These are phyloP conservation scores for Polygonum aviculare DNA, from an alignment of 148 eudicot genomes.

Conservation along the genomic window DNA sequence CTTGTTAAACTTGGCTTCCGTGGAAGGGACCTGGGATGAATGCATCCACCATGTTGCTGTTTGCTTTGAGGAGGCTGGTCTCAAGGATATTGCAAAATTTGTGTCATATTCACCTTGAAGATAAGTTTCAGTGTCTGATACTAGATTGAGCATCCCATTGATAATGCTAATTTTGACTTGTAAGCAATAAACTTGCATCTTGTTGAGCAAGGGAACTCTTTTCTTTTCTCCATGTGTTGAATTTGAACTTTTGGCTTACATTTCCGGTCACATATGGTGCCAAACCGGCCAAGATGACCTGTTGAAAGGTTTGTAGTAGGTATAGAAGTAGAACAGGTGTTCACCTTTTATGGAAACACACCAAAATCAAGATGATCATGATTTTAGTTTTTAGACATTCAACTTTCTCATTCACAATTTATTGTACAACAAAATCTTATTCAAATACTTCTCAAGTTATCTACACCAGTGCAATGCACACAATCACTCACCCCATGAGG, in stretches of 20 bases:
- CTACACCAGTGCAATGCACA: background rate
- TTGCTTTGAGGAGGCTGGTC: slow-evolving; percentile 72
- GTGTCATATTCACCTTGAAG: slow-evolving; percentile 45
- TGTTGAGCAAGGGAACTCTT: background rate
- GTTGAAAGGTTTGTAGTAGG: background rate
- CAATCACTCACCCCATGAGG: background rate
- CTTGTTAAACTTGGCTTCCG: slow-evolving; percentile 77
- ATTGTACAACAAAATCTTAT: background rate
- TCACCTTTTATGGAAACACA: slow-evolving; percentile 6
- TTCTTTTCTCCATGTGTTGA: background rate
- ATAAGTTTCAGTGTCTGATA: slow-evolving; percentile 4
- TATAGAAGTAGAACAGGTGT: background rate
- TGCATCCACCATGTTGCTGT: slow-evolving; percentile 45
- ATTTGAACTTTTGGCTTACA: background rate
- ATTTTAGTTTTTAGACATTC: background rate
- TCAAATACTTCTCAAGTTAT: slow-evolving; percentile 2
- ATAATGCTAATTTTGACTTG: slow-evolving; percentile 4
- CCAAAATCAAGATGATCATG: background rate
- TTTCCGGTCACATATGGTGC: background rate
- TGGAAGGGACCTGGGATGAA: slow-evolving; percentile 82
- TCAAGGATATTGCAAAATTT: slow-evolving; percentile 58
- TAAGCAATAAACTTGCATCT: background rate
- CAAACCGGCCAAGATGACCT: background rate
- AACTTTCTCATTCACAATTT: background rate
- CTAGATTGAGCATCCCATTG: background rate